These are phyloP conservation scores for Ogataea sp. DNA, from an alignment of 805 yeast species.

Conservation along the genomic window DNA sequence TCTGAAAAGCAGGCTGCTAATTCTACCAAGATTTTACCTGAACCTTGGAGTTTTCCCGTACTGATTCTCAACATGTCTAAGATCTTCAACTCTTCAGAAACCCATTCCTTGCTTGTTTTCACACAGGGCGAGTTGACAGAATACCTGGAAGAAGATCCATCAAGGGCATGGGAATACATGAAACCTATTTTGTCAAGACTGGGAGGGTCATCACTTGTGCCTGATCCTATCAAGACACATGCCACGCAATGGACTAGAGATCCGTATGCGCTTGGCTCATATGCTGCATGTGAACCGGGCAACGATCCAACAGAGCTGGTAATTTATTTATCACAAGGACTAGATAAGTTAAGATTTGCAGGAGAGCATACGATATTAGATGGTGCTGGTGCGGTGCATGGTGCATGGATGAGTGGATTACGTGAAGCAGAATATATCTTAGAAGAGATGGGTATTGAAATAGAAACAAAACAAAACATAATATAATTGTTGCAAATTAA, in stretches of 20 bases:
- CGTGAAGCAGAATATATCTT: slow-evolving; percentile 21
- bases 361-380: slow-evolving; percentile 86
- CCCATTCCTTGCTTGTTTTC: slow-evolving; percentile 43
- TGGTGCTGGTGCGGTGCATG: slow-evolving; percentile 90
- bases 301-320: slow-evolving; percentile 63
- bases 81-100: slow-evolving; percentile 31
- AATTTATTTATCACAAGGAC: slow-evolving; percentile 52
- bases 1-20: not conserved
- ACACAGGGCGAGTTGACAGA: slow-evolving; percentile 70
- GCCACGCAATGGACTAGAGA: slow-evolving; percentile 75
- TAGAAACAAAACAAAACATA: not conserved
- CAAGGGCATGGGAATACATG: slow-evolving; percentile 48
- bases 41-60: slow-evolving; percentile 53
- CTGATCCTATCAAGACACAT: slow-evolving; percentile 32
- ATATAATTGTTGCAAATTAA: not conserved
- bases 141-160: slow-evolving; percentile 43
- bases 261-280: slow-evolving; percentile 75
- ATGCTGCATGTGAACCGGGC: slow-evolving; percentile 60
- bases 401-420: slow-evolving; percentile 69
- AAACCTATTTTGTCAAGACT: slow-evolving; percentile 39
- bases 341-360: slow-evolving; percentile 62
- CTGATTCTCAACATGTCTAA: slow-evolving; percentile 52
- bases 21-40: slow-evolving; percentile 18
- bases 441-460: slow-evolving; percentile 12
- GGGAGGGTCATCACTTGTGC: slow-evolving; percentile 14